phyloP scores from a whole-genome alignment of 345 rosid species.

The Pistacia integerrima region DNA sequence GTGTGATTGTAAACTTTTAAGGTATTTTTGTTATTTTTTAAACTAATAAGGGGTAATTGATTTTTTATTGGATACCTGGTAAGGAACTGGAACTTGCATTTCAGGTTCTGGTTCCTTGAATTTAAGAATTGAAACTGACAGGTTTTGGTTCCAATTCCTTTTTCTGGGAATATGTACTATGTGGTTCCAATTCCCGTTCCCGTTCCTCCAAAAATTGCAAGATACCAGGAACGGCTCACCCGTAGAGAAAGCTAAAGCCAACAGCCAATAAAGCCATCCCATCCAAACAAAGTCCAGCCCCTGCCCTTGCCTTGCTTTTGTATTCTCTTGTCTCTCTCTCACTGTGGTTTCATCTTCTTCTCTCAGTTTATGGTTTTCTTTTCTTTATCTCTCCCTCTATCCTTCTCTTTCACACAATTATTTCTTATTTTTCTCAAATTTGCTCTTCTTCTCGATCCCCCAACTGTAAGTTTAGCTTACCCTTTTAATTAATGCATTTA shows the following conservation, averaged over 20 bases:
- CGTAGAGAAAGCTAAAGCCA: neutral
- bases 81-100: too few species aligned
- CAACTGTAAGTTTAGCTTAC: slow-evolving; percentile 42
- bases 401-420: slow-evolving; percentile 10
- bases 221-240: too few species aligned
- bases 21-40: too few species aligned
- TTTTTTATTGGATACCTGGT: too few species aligned
- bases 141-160: too few species aligned
- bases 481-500: slow-evolving; percentile 6
- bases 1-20: too few species aligned
- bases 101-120: too few species aligned
- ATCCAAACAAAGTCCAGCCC: slow-evolving; percentile 21
- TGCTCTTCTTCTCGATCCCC: slow-evolving; percentile 35
- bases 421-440: slow-evolving; percentile 39
- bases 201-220: too few species aligned
- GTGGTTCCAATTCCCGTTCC: too few species aligned
- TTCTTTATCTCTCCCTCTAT: slow-evolving; percentile 18
- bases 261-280: slow-evolving; percentile 32
- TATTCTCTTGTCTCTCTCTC: neutral
- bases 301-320: neutral
- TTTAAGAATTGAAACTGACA: too few species aligned
- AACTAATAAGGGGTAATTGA: too few species aligned
- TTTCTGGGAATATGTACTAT: too few species aligned
- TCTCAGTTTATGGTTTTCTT: slow-evolving; percentile 15
- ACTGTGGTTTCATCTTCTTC: slow-evolving; percentile 18